Percentiles rank a stretch among this genome's conserved stretches.
phyloP scores from a whole-genome alignment of 495 filamentous ascomycete genomes.

The Podospora appendiculata region DNA sequence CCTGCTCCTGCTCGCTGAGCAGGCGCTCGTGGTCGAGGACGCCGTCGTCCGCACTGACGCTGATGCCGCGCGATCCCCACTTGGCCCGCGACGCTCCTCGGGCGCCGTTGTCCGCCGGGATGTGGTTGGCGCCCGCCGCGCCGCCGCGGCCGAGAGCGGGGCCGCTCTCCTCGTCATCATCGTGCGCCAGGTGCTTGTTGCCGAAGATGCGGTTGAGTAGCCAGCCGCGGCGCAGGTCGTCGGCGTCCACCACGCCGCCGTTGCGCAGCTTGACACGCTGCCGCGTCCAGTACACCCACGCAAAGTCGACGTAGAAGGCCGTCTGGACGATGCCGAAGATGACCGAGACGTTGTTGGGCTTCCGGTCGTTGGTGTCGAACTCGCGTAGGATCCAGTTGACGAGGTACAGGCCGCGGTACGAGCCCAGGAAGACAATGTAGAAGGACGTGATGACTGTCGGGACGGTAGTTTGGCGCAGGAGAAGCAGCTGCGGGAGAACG shows the following conservation, averaged over 20 bases:
- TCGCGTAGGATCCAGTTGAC: constrained; percentile 80
- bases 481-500: constrained; percentile 82
- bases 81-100: constrained; percentile 32
- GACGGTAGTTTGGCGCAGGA: constrained; percentile 87
- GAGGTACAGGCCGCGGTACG: constrained; percentile 86
- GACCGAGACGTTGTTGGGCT: constrained; percentile 63
- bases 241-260: constrained; percentile 87
- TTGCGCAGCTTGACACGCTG: constrained; percentile 91
- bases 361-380: constrained; percentile 44
- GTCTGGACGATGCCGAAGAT: constrained; percentile 90
- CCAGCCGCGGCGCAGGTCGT: constrained; percentile 80
- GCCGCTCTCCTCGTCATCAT: constrained; percentile 42
- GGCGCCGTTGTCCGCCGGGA: not conserved
- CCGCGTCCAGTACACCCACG: constrained; percentile 90
- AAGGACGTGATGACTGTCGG: constrained; percentile 94
- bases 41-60: constrained; percentile 72
- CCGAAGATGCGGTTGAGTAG: constrained; percentile 51
- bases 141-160: constrained; percentile 34
- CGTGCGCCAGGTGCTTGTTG: constrained; percentile 32
- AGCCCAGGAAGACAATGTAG: constrained; percentile 82
- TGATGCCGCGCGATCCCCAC: constrained; percentile 75
- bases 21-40: constrained; percentile 45
- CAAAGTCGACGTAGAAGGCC: constrained; percentile 86
- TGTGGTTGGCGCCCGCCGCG: constrained; percentile 9
- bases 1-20: constrained; percentile 18